A percentile compares a stretch with the other conserved stretches of the same genome.
Evolutionary conservation across 2,329 filamentous ascomycete genomes (phyloP).

Genomic region (Aureobasidium sp.): DNA sequence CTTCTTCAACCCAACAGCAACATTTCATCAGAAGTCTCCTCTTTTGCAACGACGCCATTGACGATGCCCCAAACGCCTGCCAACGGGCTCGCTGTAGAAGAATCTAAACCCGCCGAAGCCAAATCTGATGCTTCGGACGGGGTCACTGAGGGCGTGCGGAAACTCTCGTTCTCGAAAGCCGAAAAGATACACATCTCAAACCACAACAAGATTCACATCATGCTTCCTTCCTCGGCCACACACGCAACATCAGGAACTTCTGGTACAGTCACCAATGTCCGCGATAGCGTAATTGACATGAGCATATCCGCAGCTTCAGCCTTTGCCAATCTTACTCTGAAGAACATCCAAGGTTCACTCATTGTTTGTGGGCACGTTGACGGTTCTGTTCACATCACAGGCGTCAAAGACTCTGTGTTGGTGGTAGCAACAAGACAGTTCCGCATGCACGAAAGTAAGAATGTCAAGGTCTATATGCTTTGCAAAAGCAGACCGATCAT

Average conservation of each 20-base stretch:
- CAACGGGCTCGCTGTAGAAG: constrained; percentile 19
- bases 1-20: constrained; percentile 16
- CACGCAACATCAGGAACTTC: constrained; percentile 58
- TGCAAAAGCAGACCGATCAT: constrained; percentile 85
- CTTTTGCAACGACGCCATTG: constrained; percentile 33
- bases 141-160: constrained; percentile 24
- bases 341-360: constrained; percentile 61
- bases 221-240: constrained; percentile 63
- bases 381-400: constrained; percentile 78
- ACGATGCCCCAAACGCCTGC: constrained; percentile 19
- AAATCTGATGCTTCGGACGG: background rate
- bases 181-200: constrained; percentile 49
- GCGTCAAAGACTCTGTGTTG: constrained; percentile 62
- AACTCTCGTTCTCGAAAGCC: constrained; percentile 49
- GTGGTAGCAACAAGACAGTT: constrained; percentile 81
- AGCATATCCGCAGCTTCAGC: constrained; percentile 29
- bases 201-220: constrained; percentile 65
- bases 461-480: constrained; percentile 77
- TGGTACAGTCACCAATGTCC: constrained; percentile 63
- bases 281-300: constrained; percentile 72
- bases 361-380: constrained; percentile 71
- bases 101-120: background rate
- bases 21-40: constrained; percentile 26
- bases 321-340: constrained; percentile 65
- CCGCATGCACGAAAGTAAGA: constrained; percentile 77